phyloP scores from a whole-genome alignment of 106 monocot genomes.

The Platanthera guangdongensis region DNA sequence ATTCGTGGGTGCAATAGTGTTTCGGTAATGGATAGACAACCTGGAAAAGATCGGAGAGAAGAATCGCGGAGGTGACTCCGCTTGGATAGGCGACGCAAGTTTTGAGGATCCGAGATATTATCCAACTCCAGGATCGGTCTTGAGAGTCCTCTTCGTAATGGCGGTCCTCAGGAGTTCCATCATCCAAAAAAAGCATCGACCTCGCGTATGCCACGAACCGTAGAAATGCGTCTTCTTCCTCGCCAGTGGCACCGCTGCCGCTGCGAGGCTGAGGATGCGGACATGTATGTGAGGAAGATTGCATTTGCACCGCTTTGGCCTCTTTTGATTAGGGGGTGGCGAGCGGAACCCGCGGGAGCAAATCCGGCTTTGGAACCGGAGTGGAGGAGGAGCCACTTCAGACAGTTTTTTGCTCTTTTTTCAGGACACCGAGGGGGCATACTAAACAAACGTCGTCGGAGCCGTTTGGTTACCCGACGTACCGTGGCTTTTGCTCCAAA shows the following conservation, averaged over 20 bases:
- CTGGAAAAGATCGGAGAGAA: slow-evolving; percentile 92
- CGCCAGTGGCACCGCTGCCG: neutral
- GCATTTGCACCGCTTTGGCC: neutral
- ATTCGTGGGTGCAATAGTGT: neutral
- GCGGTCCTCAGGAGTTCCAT: slow-evolving; percentile 8
- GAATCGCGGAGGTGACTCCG: slow-evolving; percentile 81
- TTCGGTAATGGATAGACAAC: slow-evolving; percentile 7
- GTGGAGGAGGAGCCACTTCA: too few relatives aligned
- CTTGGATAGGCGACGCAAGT: slow-evolving; percentile 83
- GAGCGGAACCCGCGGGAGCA: fast-evolving
- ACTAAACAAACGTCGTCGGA: too few relatives aligned
- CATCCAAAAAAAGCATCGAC: slow-evolving; percentile 34
- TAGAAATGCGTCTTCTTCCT: slow-evolving; percentile 56
- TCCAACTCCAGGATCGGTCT: slow-evolving; percentile 75
- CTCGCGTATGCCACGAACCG: slow-evolving; percentile 71
- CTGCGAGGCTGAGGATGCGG: neutral
- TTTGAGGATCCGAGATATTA: slow-evolving; percentile 64
- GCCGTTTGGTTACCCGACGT: too few relatives aligned
- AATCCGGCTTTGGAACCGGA: too few relatives aligned
- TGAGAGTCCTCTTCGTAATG: slow-evolving; percentile 6
- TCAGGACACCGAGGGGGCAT: too few relatives aligned
- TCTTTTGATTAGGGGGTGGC: neutral
- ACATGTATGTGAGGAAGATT: neutral
- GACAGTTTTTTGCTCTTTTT: too few relatives aligned
- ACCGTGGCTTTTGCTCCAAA: too few relatives aligned